Base-by-base conservation (phyloP, 1,139 yeast species). In the Ogataea hybrid region DNA sequence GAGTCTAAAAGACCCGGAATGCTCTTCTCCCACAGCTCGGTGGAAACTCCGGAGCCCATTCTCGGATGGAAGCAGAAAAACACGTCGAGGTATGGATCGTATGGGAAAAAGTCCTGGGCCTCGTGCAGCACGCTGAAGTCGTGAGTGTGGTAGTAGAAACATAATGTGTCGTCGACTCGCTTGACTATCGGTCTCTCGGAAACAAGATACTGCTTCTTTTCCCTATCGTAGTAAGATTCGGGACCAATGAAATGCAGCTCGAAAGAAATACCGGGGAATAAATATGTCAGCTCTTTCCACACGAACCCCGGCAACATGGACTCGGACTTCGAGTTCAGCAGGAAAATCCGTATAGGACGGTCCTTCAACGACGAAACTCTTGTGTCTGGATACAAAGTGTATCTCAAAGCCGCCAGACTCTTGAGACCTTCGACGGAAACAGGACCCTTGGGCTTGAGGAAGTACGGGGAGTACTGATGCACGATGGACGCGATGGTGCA, bases 21-120 rank as follows among this genome's bases (percentile, higher is more conserved):
- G 0, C 96, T 75, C 62, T 84, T 82, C 50, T 77, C 77, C 95
- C 97, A 89, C 58, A 81, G 79, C 40, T 78, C 81, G 61, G 78
- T 73, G 37, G 85, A 77, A 59, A 88, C 96, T 10, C 88, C 86
- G 15, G 95, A 85, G 21, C 88, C 84, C 63, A 89, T 77, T 33
- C 96, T 96, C 2, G 98, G 97, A 63, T 92, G 97, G 84, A 90
- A 92, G 41, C 87, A 70, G 73, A 88, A 89, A 68, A 92, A 92
- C 22, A 81, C 79, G 63, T 92, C 98, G 62, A 87, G 75, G 64
- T 90, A 92, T 31, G 99, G 98, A 64, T 92, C 98, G 63, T 90
- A 92, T 12, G 98, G 98, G 81, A 89, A 88, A 62, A 92, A 84
- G 65, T 90, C 97, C 55, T 92, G 95, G 45, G 86, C 83, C 54